A percentile compares a stretch with the other conserved stretches of the same genome.
phyloP scores from a whole-genome alignment of 495 filamentous ascomycete genomes.

The Apiosordaria backusii region DNA sequence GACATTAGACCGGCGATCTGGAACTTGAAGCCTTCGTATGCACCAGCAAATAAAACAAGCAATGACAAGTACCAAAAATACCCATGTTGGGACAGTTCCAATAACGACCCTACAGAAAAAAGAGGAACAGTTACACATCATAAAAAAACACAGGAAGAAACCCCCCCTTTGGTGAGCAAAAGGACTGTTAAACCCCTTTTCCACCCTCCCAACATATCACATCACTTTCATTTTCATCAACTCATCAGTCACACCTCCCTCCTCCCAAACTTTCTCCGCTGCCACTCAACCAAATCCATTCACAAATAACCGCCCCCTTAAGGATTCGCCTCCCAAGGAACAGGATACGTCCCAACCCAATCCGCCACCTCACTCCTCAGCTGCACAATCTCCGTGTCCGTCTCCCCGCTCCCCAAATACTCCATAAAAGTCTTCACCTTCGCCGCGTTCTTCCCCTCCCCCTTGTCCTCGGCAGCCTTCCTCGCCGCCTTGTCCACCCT shows the following conservation, averaged over 20 bases:
- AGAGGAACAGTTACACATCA: neutral
- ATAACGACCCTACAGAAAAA: neutral
- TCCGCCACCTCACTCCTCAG: slow-evolving; percentile 87
- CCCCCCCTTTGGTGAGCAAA: too few relatives aligned
- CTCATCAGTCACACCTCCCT: slow-evolving; percentile 6
- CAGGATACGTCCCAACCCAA: slow-evolving; percentile 88
- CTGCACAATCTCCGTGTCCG: slow-evolving; percentile 78
- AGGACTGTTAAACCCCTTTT: neutral
- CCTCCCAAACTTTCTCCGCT: neutral
- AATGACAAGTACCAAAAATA: neutral
- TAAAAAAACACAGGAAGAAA: neutral
- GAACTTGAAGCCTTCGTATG: too few relatives aligned
- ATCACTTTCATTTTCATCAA: neutral
- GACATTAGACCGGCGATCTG: too few relatives aligned
- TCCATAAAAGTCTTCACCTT: slow-evolving; percentile 83
- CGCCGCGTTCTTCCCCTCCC: slow-evolving; percentile 67
- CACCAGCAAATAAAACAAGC: neutral
- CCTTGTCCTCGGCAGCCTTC: slow-evolving; percentile 70
- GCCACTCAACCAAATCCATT: neutral
- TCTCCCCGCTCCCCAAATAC: slow-evolving; percentile 76
- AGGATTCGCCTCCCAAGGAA: slow-evolving; percentile 65
- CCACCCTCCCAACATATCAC: neutral
- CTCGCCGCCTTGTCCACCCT: slow-evolving; percentile 76
- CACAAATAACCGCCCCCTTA: too few relatives aligned
- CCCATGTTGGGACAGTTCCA: neutral